Percentiles rank a stretch among this genome's conserved stretches.
phyloP scores from a whole-genome alignment of 169 alveolate genomes.

The Plasmodium fragile region DNA sequence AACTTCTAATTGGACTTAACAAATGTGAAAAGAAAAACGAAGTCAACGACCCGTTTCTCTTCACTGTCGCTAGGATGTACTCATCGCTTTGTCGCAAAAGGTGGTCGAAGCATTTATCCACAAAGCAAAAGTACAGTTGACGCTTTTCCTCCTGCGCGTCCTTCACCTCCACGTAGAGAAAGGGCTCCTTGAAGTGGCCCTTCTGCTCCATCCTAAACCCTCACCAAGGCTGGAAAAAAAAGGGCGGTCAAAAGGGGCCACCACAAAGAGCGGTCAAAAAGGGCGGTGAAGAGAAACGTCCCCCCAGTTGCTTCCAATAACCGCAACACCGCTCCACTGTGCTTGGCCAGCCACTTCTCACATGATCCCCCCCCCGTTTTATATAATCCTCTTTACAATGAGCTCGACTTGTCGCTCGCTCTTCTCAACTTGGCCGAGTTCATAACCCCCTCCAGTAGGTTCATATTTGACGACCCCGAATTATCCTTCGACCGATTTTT shows the following conservation, averaged over 20 bases:
- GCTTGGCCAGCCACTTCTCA: not conserved
- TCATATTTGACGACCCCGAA: not conserved
- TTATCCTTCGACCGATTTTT: constrained; percentile 54
- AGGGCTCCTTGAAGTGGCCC: constrained; percentile 31
- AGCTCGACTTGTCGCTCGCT: not conserved
- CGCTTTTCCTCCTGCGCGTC: constrained; percentile 9
- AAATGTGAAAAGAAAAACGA: constrained; percentile 66
- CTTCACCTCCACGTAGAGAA: constrained; percentile 11
- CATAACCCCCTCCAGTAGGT: not conserved
- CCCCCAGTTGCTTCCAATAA: not conserved
- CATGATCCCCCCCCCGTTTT: not conserved
- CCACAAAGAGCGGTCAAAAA: not conserved
- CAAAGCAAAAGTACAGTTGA: constrained; percentile 7
- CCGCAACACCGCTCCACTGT: not conserved
- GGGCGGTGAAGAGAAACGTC: not conserved
- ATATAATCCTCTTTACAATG: constrained; percentile 5
- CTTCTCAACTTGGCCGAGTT: not conserved
- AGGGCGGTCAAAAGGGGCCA: not conserved
- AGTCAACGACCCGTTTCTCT: constrained; percentile 25
- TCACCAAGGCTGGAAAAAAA: too few relatives aligned
- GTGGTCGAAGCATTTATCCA: constrained; percentile 40
- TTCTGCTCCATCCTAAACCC: constrained; percentile 22
- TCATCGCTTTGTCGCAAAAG: constrained; percentile 44
- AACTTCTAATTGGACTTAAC: constrained; percentile 3
- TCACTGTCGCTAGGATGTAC: constrained; percentile 40